Evolutionary conservation across 2,329 filamentous ascomycete genomes (phyloP).

Genomic region (Tricladium varicosporioides): DNA sequence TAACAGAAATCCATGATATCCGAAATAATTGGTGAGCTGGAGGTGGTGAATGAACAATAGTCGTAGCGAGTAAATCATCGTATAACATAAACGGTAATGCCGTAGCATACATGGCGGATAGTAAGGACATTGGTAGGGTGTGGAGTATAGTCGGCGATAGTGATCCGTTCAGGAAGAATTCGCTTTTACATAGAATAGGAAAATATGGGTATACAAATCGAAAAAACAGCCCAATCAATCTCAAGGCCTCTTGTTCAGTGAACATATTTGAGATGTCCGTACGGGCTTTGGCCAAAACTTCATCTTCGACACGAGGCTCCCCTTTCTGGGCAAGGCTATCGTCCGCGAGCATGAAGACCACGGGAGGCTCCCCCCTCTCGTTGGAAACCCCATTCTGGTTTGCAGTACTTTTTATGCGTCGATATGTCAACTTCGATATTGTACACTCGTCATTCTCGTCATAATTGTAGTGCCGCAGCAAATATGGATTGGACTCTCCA

Average conservation of each 20-base stretch:
- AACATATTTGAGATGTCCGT: slow-evolving; percentile 31
- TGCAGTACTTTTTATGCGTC: slow-evolving; percentile 26
- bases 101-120: slow-evolving; percentile 43
- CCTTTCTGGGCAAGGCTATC: slow-evolving; percentile 31
- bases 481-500: slow-evolving; percentile 34
- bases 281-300: slow-evolving; percentile 26
- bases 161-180: slow-evolving; percentile 29
- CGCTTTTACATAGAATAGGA: slow-evolving; percentile 39
- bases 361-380: slow-evolving; percentile 29
- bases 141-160: slow-evolving; percentile 32
- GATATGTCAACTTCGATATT: slow-evolving; percentile 33
- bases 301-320: slow-evolving; percentile 32
- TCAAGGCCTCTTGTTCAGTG: slow-evolving; percentile 34
- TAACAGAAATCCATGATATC: slow-evolving; percentile 33
- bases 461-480: slow-evolving; percentile 31
- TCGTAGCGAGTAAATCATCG: slow-evolving; percentile 38
- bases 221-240: slow-evolving; percentile 41
- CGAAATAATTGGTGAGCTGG: slow-evolving; percentile 32
- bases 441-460: slow-evolving; percentile 34
- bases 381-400: slow-evolving; percentile 21
- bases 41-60: slow-evolving; percentile 34
- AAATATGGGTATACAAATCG: slow-evolving; percentile 45
- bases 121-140: slow-evolving; percentile 37
- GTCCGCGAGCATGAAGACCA: slow-evolving; percentile 34
- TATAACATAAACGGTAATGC: slow-evolving; percentile 44